phyloP scores from a whole-genome alignment of 371 early-diverging fungal species.

The Lichtheimia ramosa region DNA sequence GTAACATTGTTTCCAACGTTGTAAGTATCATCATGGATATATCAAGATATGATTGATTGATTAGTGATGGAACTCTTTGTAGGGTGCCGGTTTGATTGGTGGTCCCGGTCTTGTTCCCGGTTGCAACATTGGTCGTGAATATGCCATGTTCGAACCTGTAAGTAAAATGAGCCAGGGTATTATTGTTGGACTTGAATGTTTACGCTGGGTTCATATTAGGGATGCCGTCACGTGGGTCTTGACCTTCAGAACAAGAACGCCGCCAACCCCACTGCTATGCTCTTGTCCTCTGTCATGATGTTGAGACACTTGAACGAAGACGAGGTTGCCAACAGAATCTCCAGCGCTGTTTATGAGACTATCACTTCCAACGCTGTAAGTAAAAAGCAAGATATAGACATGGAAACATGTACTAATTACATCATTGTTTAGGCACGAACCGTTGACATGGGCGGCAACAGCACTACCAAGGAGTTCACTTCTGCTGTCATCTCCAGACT shows the following conservation, averaged over 20 bases:
- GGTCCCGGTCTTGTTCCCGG: constrained; percentile 95
- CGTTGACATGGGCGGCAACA: constrained; percentile 43
- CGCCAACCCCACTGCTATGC: constrained; percentile 95
- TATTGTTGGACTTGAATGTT: neutral
- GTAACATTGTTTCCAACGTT: constrained; percentile 95
- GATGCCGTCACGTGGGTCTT: constrained; percentile 93
- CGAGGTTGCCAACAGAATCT: constrained; percentile 79
- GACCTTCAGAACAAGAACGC: constrained; percentile 89
- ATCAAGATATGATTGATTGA: neutral
- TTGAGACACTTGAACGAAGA: constrained; percentile 90
- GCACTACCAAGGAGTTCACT: constrained; percentile 91
- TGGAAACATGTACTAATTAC: neutral
- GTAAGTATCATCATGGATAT: constrained; percentile 15
- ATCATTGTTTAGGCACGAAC: constrained; percentile 26
- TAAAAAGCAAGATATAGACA: constrained; percentile 25
- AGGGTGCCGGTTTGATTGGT: constrained; percentile 93
- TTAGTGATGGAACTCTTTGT: neutral
- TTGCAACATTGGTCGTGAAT: constrained; percentile 94
- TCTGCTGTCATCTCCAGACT: constrained; percentile 69
- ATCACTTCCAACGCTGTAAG: constrained; percentile 58
- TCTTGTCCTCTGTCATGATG: constrained; percentile 96
- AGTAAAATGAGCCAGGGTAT: constrained; percentile 14
- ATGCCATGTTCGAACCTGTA: constrained; percentile 94
- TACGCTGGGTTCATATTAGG: constrained; percentile 29
- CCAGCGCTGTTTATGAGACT: constrained; percentile 82